Conservation (phyloP, 1,284 basidiomycete genomes). For the Lignosus rhinocerotis region DNA sequence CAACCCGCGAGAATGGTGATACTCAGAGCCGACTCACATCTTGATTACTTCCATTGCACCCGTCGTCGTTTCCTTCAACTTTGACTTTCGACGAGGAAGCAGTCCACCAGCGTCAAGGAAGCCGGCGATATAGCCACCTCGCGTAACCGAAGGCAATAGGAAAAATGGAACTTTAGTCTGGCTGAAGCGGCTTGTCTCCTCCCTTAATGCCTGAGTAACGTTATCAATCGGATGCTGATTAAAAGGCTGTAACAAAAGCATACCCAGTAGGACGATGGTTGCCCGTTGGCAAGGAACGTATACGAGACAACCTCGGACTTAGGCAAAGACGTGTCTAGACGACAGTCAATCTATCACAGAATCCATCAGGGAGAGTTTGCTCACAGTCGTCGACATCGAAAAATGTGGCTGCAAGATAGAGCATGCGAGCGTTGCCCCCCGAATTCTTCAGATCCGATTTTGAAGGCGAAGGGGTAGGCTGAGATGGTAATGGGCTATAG, state of each 20-base stretch:
- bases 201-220: conserved; percentile 3
- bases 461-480: conserved; percentile 23
- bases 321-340: conserved; percentile 28
- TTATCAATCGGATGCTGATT: background rate
- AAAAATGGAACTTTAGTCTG: conserved; percentile 43
- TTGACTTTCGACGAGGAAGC: conserved; percentile 34
- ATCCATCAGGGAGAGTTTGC: conserved; percentile 23
- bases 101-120: conserved; percentile 46
- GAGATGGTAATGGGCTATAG: conserved; percentile 40
- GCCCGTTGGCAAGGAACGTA: conserved; percentile 14
- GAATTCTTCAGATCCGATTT: conserved; percentile 17
- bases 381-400: conserved; percentile 64
- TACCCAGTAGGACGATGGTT: conserved; percentile 31
- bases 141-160: conserved; percentile 33
- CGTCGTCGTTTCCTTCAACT: conserved; percentile 42
- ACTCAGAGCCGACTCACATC: conserved; percentile 42
- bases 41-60: conserved; percentile 55
- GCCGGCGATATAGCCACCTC: conserved; percentile 41
- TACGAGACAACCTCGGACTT: conserved; percentile 31
- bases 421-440: conserved; percentile 23
- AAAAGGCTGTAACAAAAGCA: background rate
- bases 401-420: conserved; percentile 54
- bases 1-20: background rate
- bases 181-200: conserved; percentile 42
- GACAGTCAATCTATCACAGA: background rate